Conservation (phyloP, 2,329 filamentous ascomycete genomes). For the Claviceps purpurea region DNA sequence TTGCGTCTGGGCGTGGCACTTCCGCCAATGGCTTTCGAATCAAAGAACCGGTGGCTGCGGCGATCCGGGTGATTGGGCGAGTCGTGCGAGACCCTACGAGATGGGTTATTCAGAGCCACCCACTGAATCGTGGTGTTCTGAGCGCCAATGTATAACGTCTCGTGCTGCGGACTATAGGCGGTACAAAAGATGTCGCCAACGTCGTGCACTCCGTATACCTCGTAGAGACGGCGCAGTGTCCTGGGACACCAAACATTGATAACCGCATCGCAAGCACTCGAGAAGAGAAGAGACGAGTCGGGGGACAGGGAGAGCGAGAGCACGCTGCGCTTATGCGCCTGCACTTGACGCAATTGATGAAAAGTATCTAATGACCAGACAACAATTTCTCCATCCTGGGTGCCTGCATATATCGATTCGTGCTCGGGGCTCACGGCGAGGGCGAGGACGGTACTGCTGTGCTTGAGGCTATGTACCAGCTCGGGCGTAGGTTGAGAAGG, state of each 20-base stretch:
- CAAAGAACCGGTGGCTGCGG: constrained; percentile 80
- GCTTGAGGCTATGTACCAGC: constrained; percentile 60
- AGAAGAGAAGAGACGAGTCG: constrained; percentile 68
- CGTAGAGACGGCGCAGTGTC: constrained; percentile 64
- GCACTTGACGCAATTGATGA: constrained; percentile 62
- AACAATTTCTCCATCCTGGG: constrained; percentile 85
- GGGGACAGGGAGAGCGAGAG: constrained; percentile 71
- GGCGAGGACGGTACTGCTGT: constrained; percentile 68
- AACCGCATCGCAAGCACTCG: constrained; percentile 83
- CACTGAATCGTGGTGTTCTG: constrained; percentile 95
- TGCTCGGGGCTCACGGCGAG: constrained; percentile 67
- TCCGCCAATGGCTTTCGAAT: constrained; percentile 76
- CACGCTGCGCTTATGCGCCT: constrained; percentile 85
- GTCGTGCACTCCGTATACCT: constrained; percentile 87
- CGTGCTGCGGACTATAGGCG: constrained; percentile 66
- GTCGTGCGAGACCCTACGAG: constrained; percentile 43
- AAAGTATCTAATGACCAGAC: constrained; percentile 86
- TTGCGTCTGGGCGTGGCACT: constrained; percentile 61
- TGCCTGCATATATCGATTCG: constrained; percentile 77
- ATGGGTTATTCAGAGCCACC: constrained; percentile 59
- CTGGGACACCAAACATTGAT: constrained; percentile 86
- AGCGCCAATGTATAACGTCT: constrained; percentile 80
- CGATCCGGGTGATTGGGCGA: constrained; percentile 60
- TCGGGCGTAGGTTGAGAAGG: constrained; percentile 32
- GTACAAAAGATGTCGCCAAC: constrained; percentile 93